phyloP scores from a whole-genome alignment of 139 green algal genomes.

The Tetraselmis chui region DNA sequence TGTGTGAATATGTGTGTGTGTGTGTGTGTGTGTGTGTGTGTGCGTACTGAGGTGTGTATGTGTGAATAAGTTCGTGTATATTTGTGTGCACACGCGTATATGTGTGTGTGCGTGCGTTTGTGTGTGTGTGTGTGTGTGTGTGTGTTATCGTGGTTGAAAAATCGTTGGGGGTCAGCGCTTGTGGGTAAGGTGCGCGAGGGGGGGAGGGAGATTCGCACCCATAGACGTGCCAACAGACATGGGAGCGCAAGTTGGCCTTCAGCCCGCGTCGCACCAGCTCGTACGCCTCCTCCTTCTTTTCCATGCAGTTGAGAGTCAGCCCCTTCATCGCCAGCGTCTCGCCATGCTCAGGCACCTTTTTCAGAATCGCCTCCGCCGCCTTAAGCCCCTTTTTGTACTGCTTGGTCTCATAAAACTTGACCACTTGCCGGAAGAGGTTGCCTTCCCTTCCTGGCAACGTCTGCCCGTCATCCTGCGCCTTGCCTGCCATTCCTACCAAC shows the following conservation, averaged over 20 bases:
- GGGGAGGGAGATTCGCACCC: slow-evolving; percentile 49
- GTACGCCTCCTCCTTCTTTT: slow-evolving; percentile 85
- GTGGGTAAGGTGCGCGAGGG: too few species aligned
- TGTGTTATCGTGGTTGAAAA: too few species aligned
- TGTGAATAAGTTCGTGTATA: too few species aligned
- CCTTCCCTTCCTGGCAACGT: slow-evolving; percentile 69
- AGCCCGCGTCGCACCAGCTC: slow-evolving; percentile 86
- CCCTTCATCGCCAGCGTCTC: slow-evolving; percentile 92
- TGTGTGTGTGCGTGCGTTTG: too few species aligned
- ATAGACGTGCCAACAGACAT: slow-evolving; percentile 99
- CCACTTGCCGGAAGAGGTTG: slow-evolving; percentile 64
- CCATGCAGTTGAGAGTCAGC: slow-evolving; percentile 78
- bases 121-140: too few species aligned
- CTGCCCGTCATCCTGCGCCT: slow-evolving; percentile 23
- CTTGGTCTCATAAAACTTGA: slow-evolving; percentile 94
- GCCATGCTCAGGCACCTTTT: slow-evolving; percentile 92
- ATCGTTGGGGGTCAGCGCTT: too few species aligned
- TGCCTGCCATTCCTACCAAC: too few species aligned
- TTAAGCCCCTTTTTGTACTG: slow-evolving; percentile 98
- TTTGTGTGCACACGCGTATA: too few species aligned
- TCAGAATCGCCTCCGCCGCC: slow-evolving; percentile 87
- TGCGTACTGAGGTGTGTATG: too few species aligned
- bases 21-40: too few species aligned
- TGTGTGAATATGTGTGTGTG: too few species aligned
- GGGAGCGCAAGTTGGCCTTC: slow-evolving; percentile 74